phyloP scores from a whole-genome alignment of 768 basidiomycete genomes.

The Mycena indigotica region DNA sequence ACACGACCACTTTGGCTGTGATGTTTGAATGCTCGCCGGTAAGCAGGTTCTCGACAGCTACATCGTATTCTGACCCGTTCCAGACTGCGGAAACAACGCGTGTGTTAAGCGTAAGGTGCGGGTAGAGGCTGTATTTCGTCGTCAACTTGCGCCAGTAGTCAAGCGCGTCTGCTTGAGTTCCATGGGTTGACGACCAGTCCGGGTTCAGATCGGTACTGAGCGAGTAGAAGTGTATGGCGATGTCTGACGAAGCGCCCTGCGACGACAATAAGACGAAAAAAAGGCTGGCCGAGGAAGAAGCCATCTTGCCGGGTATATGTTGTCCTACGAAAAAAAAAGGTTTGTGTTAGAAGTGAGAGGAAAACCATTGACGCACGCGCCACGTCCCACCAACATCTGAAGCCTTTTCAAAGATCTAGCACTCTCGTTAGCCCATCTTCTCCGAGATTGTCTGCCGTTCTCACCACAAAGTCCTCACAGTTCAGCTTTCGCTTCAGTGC shows the following conservation, averaged over 20 bases:
- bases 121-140: conserved; percentile 44
- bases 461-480: conserved; percentile 44
- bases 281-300: background rate
- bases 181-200: conserved; percentile 47
- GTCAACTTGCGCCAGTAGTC: conserved; percentile 45
- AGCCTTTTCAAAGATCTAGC: conserved; percentile 53
- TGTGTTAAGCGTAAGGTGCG: conserved; percentile 45
- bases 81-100: conserved; percentile 49
- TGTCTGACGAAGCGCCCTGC: conserved; percentile 50
- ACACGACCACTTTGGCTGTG: conserved; percentile 51
- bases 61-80: conserved; percentile 36
- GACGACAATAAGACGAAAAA: too few relatives aligned
- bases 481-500: conserved; percentile 39
- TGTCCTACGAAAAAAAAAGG: conserved; percentile 29
- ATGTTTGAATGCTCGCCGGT: conserved; percentile 33
- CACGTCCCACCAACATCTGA: conserved; percentile 52
- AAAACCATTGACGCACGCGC: conserved; percentile 40
- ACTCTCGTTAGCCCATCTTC: background rate
- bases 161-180: conserved; percentile 43
- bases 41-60: conserved; percentile 31
- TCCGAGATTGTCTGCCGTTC: conserved; percentile 4
- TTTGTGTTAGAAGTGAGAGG: background rate
- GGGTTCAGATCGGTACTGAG: conserved; percentile 51
- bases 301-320: conserved; percentile 35
- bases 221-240: conserved; percentile 45